phyloP scores from a whole-genome alignment of 805 yeast genomes.

The Saturnispora sekii region DNA sequence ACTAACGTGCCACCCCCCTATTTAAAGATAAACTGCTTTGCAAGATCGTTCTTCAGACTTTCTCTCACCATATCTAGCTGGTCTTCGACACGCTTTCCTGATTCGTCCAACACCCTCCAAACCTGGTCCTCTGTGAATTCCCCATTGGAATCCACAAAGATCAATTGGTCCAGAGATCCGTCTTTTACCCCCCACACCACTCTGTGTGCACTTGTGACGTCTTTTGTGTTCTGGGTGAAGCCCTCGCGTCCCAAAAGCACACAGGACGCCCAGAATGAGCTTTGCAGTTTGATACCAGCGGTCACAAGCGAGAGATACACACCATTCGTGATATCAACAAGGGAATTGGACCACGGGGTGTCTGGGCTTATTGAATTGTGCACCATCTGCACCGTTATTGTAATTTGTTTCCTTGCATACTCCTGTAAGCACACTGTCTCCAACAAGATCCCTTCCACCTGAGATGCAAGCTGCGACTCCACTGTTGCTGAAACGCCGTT shows the following conservation, averaged over 20 bases:
- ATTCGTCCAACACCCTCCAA: conserved; percentile 40
- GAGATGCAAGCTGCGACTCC: conserved; percentile 69
- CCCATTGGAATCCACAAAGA: conserved; percentile 70
- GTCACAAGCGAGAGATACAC: conserved; percentile 67
- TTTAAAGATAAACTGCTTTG: conserved; percentile 1
- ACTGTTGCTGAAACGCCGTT: conserved; percentile 63
- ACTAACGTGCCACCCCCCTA: not conserved
- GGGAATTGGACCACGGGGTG: conserved; percentile 28
- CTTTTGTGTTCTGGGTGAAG: not conserved
- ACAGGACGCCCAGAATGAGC: conserved; percentile 48
- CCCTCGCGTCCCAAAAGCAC: not conserved
- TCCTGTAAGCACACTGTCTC: conserved; percentile 49
- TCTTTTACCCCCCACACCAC: conserved; percentile 5
- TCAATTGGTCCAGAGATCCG: conserved; percentile 36
- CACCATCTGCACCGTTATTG: conserved; percentile 57
- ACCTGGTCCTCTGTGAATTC: conserved; percentile 49
- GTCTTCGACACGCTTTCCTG: conserved; percentile 36
- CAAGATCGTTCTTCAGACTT: not conserved
- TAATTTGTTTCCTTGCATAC: conserved; percentile 74
- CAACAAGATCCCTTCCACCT: conserved; percentile 50
- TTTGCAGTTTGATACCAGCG: conserved; percentile 61
- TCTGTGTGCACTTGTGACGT: conserved; percentile 3
- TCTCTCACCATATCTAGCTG: conserved; percentile 5
- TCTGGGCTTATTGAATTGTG: conserved; percentile 27
- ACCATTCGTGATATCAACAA: conserved; percentile 66